Evolutionary conservation across 179 eudicot genomes (phyloP), one percentile per base, ranked within the genome.

Genomic region (Silene vulgaris): DNA sequence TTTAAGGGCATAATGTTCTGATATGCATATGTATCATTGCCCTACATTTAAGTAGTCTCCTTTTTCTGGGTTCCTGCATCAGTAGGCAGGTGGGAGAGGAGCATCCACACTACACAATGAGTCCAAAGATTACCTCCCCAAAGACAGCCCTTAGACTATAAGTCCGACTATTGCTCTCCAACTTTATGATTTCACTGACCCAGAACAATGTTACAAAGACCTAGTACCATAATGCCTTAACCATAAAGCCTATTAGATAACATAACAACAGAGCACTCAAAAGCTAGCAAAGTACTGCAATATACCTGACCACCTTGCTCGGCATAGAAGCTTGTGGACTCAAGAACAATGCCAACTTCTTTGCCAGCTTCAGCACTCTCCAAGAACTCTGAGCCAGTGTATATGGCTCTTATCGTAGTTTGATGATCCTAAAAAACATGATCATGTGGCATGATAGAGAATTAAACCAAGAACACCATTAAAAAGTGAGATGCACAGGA

Each of bases 241-340:
- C 30, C 57, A 19, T 9, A 28, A 3, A 40, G 11, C 48, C 57
- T 17, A 40, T 19, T 29, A 8, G 29, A 69, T 40, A 40, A 12
- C 56, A 40, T 20, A 67, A 40, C 54, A 68, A 68, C 54, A 43
- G 6, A 3, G 56, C 19, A 70, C 59, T 12, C 5, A 48, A 23
- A 69, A 48, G 35, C 73, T 52, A 54, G 37, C 45, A 71, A 21
- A 21, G 26, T 7, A 16, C 21, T 7, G 59, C 14, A 72, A 4
- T 43, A 43, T 87, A 96, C 99, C 99, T 96, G 99, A 75, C 99
- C 99, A 82, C 99, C 99, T 89, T 96, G 99, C 82, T 96, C 99
- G 68, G 99, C 99, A 84, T 96, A 96, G 85, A 96, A 96, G 80
- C 90, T 88, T 26, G 98, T 96, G 69, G 86, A 87, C 76, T 90